Evolutionary conservation across 345 rosid species (phyloP).

Genomic region (sweet orange (Citrus sinensis)): DNA sequence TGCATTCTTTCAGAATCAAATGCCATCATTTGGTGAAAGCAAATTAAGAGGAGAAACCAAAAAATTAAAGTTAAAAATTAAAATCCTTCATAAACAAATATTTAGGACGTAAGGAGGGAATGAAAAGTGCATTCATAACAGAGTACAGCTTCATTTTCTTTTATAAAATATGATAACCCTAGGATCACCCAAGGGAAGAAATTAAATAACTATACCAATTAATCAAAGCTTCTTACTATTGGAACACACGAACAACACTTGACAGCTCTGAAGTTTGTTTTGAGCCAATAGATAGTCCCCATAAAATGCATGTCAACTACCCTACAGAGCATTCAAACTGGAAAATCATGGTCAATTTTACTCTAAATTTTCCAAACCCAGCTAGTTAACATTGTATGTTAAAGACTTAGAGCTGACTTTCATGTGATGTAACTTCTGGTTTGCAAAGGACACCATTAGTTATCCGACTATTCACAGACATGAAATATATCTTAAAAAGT

Average conservation of each 20-base stretch:
- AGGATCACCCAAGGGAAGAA: background rate
- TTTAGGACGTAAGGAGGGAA: background rate
- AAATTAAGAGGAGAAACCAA: background rate
- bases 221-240: background rate
- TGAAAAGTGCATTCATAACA: background rate
- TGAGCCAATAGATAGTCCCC: background rate
- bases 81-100: background rate
- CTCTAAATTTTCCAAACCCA: background rate
- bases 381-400: background rate
- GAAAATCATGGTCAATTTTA: background rate
- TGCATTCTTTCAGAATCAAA: background rate
- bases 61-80: background rate
- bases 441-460: background rate
- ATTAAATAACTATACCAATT: background rate
- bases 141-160: background rate
- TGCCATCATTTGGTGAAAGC: background rate
- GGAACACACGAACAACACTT: background rate
- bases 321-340: background rate
- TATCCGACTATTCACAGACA: background rate
- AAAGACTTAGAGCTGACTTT: background rate
- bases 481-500: background rate
- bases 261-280: background rate
- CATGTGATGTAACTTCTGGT: background rate
- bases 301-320: slow-evolving; percentile 1
- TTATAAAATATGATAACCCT: background rate